phyloP scores from a whole-genome alignment of 108 stramenopile species.

The Skeletonema marinoi region DNA sequence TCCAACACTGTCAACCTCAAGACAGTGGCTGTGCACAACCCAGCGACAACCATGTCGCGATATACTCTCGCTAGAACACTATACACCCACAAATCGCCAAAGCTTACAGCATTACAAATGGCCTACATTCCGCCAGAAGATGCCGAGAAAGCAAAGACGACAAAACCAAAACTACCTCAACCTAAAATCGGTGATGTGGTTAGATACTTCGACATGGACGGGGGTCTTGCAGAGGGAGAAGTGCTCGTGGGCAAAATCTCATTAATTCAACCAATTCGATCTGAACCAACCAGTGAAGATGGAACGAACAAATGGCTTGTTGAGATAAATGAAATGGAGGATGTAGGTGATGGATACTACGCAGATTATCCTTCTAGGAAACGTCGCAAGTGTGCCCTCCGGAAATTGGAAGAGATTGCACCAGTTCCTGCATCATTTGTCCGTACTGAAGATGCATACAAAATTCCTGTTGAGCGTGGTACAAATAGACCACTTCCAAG shows the following conservation, averaged over 20 bases:
- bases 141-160: neutral
- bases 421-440: conserved; percentile 77
- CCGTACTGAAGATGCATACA: conserved; percentile 76
- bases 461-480: conserved; percentile 57
- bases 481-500: conserved; percentile 27
- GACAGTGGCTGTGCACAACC: neutral
- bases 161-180: conserved; percentile 29
- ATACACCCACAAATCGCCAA: neutral
- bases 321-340: conserved; percentile 77
- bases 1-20: neutral
- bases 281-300: conserved; percentile 14
- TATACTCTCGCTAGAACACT: neutral
- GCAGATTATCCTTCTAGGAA: conserved; percentile 70
- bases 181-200: conserved; percentile 82
- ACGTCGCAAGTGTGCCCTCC: conserved; percentile 50
- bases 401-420: conserved; percentile 58
- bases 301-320: conserved; percentile 51
- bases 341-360: conserved; percentile 84
- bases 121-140: conserved; percentile 36
- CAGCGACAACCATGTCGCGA: conserved; percentile 3
- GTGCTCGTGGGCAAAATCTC: conserved; percentile 78
- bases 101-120: conserved; percentile 6
- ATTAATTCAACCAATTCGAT: conserved; percentile 43
- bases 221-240: conserved; percentile 68
- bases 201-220: conserved; percentile 83